Percentiles rank a stretch among this genome's conserved stretches.
These are phyloP conservation scores for Hibiscus trionum DNA, from an alignment of 345 rosid species.

Conservation along the genomic window DNA sequence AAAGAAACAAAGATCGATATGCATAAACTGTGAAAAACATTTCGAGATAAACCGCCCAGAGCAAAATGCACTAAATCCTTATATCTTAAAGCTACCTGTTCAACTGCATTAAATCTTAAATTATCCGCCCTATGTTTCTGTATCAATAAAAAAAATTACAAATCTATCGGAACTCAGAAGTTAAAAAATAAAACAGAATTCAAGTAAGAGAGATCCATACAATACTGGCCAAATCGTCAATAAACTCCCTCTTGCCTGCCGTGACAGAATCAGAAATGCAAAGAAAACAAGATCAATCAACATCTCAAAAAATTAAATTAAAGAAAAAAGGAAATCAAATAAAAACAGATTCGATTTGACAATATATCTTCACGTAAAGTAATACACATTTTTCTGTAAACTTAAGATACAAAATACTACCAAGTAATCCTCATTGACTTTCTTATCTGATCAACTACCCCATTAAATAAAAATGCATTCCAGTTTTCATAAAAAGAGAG, in stretches of 20 bases:
- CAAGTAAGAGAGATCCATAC: slow-evolving; percentile 37
- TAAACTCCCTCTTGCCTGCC: slow-evolving; percentile 56
- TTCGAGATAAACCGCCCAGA: not conserved
- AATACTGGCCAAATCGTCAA: slow-evolving; percentile 49
- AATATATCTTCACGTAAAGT: not conserved
- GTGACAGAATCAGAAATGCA: slow-evolving; percentile 19
- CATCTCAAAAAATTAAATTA: slow-evolving; percentile 1
- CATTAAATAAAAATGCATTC: not conserved
- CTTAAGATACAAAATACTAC: not conserved
- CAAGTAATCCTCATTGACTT: not conserved
- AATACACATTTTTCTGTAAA: not conserved
- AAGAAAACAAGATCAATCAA: slow-evolving; percentile 16
- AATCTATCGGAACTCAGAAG: not conserved
- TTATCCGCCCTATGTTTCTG: slow-evolving; percentile 52
- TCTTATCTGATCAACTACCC: slow-evolving; percentile 5
- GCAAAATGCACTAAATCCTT: not conserved
- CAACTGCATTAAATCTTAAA: slow-evolving; percentile 44
- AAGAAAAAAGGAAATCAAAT: not conserved
- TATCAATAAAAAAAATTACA: slow-evolving; percentile 20
- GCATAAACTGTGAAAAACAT: not conserved
- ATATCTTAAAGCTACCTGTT: slow-evolving; percentile 41
- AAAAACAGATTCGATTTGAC: not conserved
- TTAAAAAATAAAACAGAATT: not conserved
- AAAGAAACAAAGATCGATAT: slow-evolving; percentile 9
- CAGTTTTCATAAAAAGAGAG: not conserved